These are phyloP conservation scores for Wickerhamomyces rabaulensis DNA, from an alignment of 805 yeast genomes.

Conservation along the genomic window DNA sequence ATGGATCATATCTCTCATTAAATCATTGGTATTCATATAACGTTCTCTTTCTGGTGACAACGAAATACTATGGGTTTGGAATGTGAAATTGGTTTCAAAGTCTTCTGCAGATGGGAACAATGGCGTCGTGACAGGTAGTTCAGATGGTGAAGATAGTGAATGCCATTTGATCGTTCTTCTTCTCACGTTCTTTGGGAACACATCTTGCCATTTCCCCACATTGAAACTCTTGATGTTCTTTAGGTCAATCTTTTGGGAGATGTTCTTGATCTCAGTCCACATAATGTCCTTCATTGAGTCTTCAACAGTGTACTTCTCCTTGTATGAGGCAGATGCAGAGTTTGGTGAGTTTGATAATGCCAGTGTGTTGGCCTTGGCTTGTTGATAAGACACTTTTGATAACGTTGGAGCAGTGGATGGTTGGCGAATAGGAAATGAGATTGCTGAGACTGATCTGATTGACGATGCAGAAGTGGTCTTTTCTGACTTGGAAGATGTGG, in stretches of 20 bases:
- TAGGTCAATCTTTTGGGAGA: slow-evolving; percentile 60
- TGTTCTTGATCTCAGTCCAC: slow-evolving; percentile 69
- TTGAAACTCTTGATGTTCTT: slow-evolving; percentile 51
- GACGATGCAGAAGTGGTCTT: background rate
- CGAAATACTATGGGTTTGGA: slow-evolving; percentile 78
- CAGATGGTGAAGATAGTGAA: slow-evolving; percentile 89
- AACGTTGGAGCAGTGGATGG: slow-evolving; percentile 1
- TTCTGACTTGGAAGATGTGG: background rate
- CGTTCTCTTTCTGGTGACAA: slow-evolving; percentile 53
- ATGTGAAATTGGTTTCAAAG: slow-evolving; percentile 66
- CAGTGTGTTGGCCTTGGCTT: background rate
- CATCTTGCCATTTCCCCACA: slow-evolving; percentile 90
- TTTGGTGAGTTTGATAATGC: slow-evolving; percentile 7
- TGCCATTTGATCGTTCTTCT: slow-evolving; percentile 83
- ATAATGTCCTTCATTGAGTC: slow-evolving; percentile 24
- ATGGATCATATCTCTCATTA: slow-evolving; percentile 84
- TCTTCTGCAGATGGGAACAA: slow-evolving; percentile 69
- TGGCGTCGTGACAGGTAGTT: slow-evolving; percentile 77
- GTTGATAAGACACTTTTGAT: background rate
- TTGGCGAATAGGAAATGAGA: background rate
- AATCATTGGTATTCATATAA: slow-evolving; percentile 47
- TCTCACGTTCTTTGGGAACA: slow-evolving; percentile 68
- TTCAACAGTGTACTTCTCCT: slow-evolving; percentile 12
- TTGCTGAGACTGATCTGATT: background rate
- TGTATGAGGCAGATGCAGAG: slow-evolving; percentile 1